These are phyloP conservation scores for Lactarius tabidus DNA, from an alignment of 768 basidiomycete species.

Conservation along the genomic window DNA sequence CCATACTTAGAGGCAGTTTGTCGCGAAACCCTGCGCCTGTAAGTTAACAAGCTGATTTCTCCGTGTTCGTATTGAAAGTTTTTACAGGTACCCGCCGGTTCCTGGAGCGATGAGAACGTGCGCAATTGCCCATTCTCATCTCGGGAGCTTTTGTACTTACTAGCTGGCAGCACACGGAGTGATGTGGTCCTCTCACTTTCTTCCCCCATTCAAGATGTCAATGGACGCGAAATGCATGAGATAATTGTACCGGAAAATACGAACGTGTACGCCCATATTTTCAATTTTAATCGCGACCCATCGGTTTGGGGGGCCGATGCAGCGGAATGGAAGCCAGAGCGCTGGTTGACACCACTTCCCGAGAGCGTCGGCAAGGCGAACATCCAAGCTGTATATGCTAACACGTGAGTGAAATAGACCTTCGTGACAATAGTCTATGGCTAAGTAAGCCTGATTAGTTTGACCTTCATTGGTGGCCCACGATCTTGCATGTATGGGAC, in stretches of 20 bases:
- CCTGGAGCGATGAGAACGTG: not conserved
- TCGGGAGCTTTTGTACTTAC: not conserved
- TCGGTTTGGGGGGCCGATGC: no score
- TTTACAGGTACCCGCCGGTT: not conserved
- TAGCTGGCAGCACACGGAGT: no score
- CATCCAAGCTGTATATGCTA: constrained; percentile 20
- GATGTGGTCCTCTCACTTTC: not conserved
- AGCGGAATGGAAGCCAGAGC: constrained; percentile 24
- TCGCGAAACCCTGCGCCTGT: no score
- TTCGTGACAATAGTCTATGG: not conserved
- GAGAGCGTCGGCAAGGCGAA: constrained; percentile 29
- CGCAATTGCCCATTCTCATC: not conserved
- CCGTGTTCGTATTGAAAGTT: no score
- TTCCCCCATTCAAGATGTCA: not conserved
- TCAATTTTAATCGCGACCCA: constrained; percentile 29
- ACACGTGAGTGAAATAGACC: constrained; percentile 27
- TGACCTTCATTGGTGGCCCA: not conserved
- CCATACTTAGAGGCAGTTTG: constrained; percentile 25
- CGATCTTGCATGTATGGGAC: not conserved
- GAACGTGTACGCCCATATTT: constrained; percentile 16
- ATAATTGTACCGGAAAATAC: constrained; percentile 6
- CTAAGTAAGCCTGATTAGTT: not conserved
- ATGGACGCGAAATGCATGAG: constrained; percentile 23
- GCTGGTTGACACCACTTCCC: constrained; percentile 32
- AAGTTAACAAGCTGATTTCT: no score